phyloP scores from a whole-genome alignment of 2,329 filamentous ascomycete genomes.

The Claviceps pusilla region DNA sequence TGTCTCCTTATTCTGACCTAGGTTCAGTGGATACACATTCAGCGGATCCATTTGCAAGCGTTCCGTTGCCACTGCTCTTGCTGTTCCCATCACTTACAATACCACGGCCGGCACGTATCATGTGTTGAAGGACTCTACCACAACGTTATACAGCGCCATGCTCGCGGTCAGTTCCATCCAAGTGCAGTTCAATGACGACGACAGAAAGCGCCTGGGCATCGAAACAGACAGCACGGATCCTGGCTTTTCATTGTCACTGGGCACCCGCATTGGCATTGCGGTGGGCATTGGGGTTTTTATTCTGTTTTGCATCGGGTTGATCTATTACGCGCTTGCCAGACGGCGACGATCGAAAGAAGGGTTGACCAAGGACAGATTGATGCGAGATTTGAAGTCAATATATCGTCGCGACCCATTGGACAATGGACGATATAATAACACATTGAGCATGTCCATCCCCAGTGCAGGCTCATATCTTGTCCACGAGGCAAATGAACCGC shows the following conservation, averaged over 20 bases:
- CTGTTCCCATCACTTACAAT: constrained; percentile 23
- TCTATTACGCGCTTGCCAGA: constrained; percentile 14
- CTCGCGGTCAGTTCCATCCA: constrained; percentile 23
- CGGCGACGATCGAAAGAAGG: constrained; percentile 9
- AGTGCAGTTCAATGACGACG: constrained; percentile 22
- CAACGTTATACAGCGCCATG: constrained; percentile 22
- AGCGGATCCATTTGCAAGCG: constrained; percentile 21
- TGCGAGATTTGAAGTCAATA: constrained; percentile 5
- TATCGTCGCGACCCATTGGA: not conserved
- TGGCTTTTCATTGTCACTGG: constrained; percentile 12
- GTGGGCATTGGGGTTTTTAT: constrained; percentile 17
- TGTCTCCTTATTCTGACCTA: not conserved
- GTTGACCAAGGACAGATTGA: constrained; percentile 6
- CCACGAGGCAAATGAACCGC: constrained; percentile 11
- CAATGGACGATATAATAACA: not conserved
- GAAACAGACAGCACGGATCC: constrained; percentile 15
- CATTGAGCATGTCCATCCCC: constrained; percentile 1
- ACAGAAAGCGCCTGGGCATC: constrained; percentile 20
- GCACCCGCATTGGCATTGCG: constrained; percentile 22
- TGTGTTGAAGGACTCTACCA: constrained; percentile 20
- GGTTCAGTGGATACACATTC: constrained; percentile 19
- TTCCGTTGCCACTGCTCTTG: constrained; percentile 20
- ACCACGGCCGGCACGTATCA: constrained; percentile 20
- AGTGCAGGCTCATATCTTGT: not conserved
- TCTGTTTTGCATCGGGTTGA: constrained; percentile 14